Evolutionary conservation across 176 grass and related monocot genomes (phyloP).

Genomic region (Oryza nivara): DNA sequence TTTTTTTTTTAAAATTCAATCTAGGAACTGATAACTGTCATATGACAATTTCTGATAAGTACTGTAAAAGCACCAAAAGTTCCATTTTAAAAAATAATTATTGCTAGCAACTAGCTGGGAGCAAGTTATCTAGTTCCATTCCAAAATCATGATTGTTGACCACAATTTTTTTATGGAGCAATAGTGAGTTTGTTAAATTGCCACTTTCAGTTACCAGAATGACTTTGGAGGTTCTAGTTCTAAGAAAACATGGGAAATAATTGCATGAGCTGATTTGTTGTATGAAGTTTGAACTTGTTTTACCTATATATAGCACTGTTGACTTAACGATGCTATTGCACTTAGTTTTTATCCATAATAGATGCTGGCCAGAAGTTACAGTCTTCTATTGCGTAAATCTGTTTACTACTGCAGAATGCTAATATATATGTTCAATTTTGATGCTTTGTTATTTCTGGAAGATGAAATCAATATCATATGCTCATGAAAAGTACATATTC

Average conservation of each 20-base stretch:
- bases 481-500: not conserved
- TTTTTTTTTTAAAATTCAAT: conserved; percentile 12
- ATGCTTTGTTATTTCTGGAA: conserved; percentile 13
- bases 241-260: not conserved
- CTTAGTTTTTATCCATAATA: conserved; percentile 6
- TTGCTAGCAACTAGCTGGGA: not conserved
- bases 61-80: not conserved
- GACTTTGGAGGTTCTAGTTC: conserved; percentile 4
- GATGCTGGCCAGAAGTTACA: not conserved
- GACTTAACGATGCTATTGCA: not conserved
- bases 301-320: not conserved
- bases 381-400: conserved; percentile 19
- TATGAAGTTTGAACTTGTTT: not conserved
- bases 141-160: conserved; percentile 7
- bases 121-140: conserved; percentile 6
- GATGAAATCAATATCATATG: conserved; percentile 20
- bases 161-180: not conserved
- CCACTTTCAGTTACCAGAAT: conserved; percentile 2
- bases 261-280: conserved; percentile 12
- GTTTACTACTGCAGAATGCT: conserved; percentile 8
- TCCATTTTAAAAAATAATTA: not conserved
- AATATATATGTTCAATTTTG: conserved; percentile 8
- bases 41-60: not conserved
- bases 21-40: not conserved
- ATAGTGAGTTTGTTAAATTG: not conserved